Evolutionary conservation across 2,329 filamentous ascomycete species (phyloP).

Genomic region (Cladobotryum mycophilum): DNA sequence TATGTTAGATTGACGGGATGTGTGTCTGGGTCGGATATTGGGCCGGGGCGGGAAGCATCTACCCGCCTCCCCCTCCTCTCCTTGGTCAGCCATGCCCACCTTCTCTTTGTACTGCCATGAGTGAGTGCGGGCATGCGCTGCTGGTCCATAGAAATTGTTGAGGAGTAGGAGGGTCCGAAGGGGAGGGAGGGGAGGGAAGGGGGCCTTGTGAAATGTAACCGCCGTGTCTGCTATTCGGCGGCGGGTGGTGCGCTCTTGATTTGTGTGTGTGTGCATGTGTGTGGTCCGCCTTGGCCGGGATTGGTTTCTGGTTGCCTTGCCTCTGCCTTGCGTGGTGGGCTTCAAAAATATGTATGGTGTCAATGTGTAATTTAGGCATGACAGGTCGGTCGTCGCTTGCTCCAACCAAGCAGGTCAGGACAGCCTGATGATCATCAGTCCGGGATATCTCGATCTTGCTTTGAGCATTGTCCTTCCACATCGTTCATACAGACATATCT

Average conservation of each 20-base stretch:
- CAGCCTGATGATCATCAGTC: constrained; percentile 22
- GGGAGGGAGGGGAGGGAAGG: background rate
- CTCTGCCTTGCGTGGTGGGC: too few relatives aligned
- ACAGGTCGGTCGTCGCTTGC: background rate
- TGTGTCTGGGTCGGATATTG: constrained; percentile 10
- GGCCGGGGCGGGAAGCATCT: constrained; percentile 11
- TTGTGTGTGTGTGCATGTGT: too few relatives aligned
- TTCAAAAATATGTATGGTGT: too few relatives aligned
- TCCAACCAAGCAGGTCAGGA: too few relatives aligned
- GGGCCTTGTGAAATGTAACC: background rate
- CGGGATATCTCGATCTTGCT: constrained; percentile 23
- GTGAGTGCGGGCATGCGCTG: background rate
- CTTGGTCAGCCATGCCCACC: background rate
- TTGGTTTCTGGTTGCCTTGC: too few relatives aligned
- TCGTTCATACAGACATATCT: too few relatives aligned
- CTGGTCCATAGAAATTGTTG: background rate
- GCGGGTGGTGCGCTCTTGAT: too few relatives aligned
- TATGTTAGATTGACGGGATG: background rate
- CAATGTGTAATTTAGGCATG: background rate
- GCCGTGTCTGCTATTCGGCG: too few relatives aligned
- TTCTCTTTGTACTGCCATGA: background rate
- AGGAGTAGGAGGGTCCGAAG: background rate
- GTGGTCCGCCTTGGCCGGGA: too few relatives aligned
- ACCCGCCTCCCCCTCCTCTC: constrained; percentile 4
- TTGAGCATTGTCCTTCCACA: background rate